Evolutionary conservation across 768 basidiomycete genomes (phyloP).

Genomic region (Kwoniella mangroviensis): DNA sequence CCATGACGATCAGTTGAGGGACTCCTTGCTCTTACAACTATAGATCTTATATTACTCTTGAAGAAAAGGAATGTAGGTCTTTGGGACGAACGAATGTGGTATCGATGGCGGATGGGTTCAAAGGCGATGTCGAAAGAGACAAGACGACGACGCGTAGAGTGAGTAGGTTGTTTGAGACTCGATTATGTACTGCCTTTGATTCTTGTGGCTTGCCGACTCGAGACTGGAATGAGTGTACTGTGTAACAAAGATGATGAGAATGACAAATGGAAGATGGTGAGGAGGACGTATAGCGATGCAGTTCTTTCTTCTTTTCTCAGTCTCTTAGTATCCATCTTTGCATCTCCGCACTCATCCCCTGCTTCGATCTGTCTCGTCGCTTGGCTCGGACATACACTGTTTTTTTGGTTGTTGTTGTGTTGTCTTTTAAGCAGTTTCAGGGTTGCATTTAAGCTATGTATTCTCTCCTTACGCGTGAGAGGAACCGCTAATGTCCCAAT

Average conservation of each 20-base stretch:
- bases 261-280: background rate
- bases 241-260: too few relatives aligned
- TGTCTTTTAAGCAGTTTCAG: background rate
- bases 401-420: background rate
- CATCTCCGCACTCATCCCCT: background rate
- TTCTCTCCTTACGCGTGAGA: slow-evolving; percentile 2
- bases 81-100: slow-evolving; percentile 7
- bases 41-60: background rate
- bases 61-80: background rate
- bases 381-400: background rate
- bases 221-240: too few relatives aligned
- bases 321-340: background rate
- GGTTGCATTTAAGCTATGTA: background rate
- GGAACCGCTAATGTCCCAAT: slow-evolving; percentile 7
- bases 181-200: background rate
- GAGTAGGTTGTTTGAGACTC: background rate
- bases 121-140: slow-evolving; percentile 6
- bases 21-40: background rate
- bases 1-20: slow-evolving; percentile 16
- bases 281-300: background rate
- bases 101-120: background rate
- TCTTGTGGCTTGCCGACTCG: background rate
- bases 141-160: background rate
- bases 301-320: background rate
- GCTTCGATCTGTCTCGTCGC: background rate